Base-by-base conservation (phyloP, 164 flowering plant genomes). In the Cinnamomum chago region DNA sequence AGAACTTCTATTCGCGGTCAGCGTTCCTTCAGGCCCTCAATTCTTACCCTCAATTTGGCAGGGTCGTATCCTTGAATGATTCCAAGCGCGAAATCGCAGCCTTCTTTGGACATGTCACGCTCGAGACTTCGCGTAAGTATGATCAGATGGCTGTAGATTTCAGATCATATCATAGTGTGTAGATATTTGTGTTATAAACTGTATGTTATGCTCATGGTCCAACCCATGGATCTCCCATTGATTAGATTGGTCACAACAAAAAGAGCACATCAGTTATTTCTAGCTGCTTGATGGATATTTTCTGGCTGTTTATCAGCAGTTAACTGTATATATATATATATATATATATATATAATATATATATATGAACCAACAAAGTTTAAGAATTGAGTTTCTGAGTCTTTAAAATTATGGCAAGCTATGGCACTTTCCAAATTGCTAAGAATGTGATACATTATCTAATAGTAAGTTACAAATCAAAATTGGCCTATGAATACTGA, bases 61-160 rank as follows among this genome's bases (percentile, higher is more conserved):
- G 72, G 12, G 68, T 33, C 11, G 92, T 87, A 2, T 68, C 87
- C 0, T 25, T 67, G 1, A 87, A 84, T 12, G 92, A 86, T 68
- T 78, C 87, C 23, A 90, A 79, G 81, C 81, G 91, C 0, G 97
- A 90, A 76, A 84, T 90, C 28, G 94, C 97, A 0, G 97, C 94
- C 0, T 86, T 87, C 81, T 92, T 92, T 62, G 82, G 79, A 17
- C 82, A 80, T 50, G 77, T 50, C 27, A 76, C 79, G 0, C 79
- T 74, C 27, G 82, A 73, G 70, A 89, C 94, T 30, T 88, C 88
- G 79, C 83, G 92, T 89, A 86, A 83, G 90, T 66, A 73, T 51
- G 11, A 40, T 55, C 60, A 55, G 60, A 4, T 55, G 18, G 18
- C 60, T 55, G n/a, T 20, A 0, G n/a, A 55, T 55, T 55, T 55